Percentiles rank a stretch among this genome's conserved stretches.
These are phyloP conservation scores for Borealophlyctis nickersoniae DNA, from an alignment of 192 early-diverging fungal species.

Conservation along the genomic window DNA sequence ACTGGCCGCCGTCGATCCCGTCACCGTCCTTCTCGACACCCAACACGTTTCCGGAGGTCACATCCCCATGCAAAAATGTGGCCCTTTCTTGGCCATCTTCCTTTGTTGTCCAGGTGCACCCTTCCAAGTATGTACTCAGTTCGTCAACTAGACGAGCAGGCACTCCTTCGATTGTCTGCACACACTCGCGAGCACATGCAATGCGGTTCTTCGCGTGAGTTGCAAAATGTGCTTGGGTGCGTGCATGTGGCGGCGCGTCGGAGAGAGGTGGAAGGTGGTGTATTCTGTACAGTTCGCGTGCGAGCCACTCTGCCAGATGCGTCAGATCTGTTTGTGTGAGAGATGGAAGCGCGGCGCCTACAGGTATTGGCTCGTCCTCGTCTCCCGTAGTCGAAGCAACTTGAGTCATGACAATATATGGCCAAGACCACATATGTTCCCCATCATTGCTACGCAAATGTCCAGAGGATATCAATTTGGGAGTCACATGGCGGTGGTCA, in stretches of 20 bases:
- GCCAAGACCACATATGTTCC: slow-evolving; percentile 24
- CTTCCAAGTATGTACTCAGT: background rate
- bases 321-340: background rate
- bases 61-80: slow-evolving; percentile 31
- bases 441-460: background rate
- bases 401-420: slow-evolving; percentile 22
- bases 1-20: background rate
- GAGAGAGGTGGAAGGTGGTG: background rate
- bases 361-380: background rate
- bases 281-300: background rate
- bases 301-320: background rate
- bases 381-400: background rate
- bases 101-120: background rate
- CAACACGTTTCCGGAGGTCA: slow-evolving; percentile 30
- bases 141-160: background rate
- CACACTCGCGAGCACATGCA: too few relatives aligned
- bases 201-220: too few relatives aligned
- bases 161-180: background rate
- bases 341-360: background rate
- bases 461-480: slow-evolving; percentile 20
- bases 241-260: background rate
- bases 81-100: too few relatives aligned
- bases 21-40: background rate
- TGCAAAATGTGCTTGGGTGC: background rate
- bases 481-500: background rate